phyloP scores from a whole-genome alignment of 306 rosid species.

The Lotus japonicus region DNA sequence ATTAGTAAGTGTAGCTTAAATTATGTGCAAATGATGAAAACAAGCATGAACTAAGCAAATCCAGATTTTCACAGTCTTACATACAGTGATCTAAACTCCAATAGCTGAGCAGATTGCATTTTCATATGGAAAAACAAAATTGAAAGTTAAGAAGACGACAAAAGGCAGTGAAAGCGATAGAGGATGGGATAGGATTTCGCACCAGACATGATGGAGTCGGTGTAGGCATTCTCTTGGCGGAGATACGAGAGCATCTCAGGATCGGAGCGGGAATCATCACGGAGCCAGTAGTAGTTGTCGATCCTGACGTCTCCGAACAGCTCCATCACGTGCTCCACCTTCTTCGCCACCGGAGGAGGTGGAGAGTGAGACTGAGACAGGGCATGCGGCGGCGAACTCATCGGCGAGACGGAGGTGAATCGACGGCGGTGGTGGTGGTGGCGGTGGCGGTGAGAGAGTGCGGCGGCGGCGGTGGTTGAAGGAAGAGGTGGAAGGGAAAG shows the following conservation, averaged over 20 bases:
- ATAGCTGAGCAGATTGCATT: background rate
- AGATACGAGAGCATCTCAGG: constrained; percentile 61
- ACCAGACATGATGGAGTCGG: constrained; percentile 67
- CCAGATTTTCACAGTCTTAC: background rate
- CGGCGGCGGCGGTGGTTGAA: background rate
- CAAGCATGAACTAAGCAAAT: background rate
- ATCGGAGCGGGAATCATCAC: constrained; percentile 74
- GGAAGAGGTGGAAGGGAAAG: background rate
- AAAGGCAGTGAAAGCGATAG: background rate
- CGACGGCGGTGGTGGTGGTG: too few species aligned
- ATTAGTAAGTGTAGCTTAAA: background rate
- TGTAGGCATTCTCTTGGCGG: constrained; percentile 56
- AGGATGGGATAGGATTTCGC: background rate
- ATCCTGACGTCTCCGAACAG: constrained; percentile 68
- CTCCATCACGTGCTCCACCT: constrained; percentile 68
- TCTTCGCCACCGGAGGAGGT: constrained; percentile 67
- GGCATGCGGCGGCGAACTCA: background rate
- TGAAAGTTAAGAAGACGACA: background rate
- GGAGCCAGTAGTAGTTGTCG: constrained; percentile 86
- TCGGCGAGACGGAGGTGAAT: constrained; percentile 19
- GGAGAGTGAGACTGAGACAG: constrained; percentile 11
- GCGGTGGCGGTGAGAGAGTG: too few species aligned
- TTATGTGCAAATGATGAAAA: too few species aligned
- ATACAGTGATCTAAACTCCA: background rate
- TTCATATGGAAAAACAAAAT: background rate